Base-by-base conservation (phyloP, 495 filamentous ascomycete genomes). In the Corynascus novoguineensis region DNA sequence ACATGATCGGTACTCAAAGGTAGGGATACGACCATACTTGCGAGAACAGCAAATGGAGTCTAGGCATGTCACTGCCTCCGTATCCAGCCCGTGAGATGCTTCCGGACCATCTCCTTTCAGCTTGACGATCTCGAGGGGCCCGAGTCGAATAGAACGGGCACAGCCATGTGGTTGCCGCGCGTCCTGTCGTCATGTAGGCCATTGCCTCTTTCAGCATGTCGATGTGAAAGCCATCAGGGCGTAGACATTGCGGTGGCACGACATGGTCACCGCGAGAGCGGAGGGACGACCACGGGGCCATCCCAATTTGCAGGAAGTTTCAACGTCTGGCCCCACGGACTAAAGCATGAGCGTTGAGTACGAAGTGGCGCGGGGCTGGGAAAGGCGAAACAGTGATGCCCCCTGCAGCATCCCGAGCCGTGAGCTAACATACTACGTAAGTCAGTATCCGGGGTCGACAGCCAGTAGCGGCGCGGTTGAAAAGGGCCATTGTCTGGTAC, bases 111-210 rank as follows among this genome's bases (percentile, higher is more conserved):
- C 32, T 10, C 29, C 34, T 12, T 12, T 7, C 21, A 12, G n/a
- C n/a, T 34, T n/a, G 19, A 15, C 5, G 21, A 51, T 14, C 22
- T n/a, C 25, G 21, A 37, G 37, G 8, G 28, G 22, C 12, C 5
- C 25, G 15, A 46, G 31, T 14, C 22, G 1, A 8, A 35, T 10
- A 41, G 19, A 8, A 12, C 11, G 29, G n/a, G 4, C 53, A 45
- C 53, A 44, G 31, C 53, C 32, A 17, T 57, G 32, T 22, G 27
- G 41, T 40, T 44, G 52, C 58, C 58, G 58, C 58, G 58, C 58
- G 58, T 34, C 58, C 58, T 50, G 24, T 15, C 27, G 37, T 37
- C 37, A 55, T 25, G 22, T 21, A 53, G 19, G 0, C 27, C 28
- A 15, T 29, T 14, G 5, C 28, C 19, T 8, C 19, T 10, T 0